phyloP scores from a whole-genome alignment of 768 basidiomycete genomes.

The Favolaschia claudopus region DNA sequence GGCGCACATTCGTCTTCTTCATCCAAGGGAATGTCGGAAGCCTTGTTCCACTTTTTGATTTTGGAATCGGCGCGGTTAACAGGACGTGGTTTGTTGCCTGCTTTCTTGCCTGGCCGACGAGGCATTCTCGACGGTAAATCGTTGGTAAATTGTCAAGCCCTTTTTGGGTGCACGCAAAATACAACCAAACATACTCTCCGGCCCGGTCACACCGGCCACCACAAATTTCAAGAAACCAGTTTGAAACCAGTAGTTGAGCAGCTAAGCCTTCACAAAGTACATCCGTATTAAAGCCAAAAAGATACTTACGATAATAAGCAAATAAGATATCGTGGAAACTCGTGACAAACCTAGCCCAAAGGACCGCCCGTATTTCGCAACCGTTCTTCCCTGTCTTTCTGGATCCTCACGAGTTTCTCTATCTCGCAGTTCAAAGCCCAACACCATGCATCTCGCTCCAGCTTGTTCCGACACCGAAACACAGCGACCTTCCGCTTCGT shows the following conservation, averaged over 20 bases:
- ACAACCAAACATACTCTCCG: no score
- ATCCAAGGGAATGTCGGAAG: constrained; percentile 75
- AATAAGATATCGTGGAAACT: no score
- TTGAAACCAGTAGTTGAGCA: no score
- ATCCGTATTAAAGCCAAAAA: no score
- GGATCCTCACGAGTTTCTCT: constrained; percentile 74
- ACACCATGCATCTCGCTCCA: constrained; percentile 95
- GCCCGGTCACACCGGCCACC: no score
- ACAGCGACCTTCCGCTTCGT: constrained; percentile 68
- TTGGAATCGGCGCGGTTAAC: constrained; percentile 58
- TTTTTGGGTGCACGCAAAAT: no score
- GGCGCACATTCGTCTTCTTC: constrained; percentile 80
- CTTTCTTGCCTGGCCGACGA: constrained; percentile 51
- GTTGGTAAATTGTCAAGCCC: no score
- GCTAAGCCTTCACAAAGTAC: no score
- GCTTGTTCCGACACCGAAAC: constrained; percentile 77
- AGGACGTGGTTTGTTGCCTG: constrained; percentile 52
- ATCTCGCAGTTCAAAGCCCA: constrained; percentile 93
- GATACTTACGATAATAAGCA: no score
- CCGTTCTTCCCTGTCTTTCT: constrained; percentile 68
- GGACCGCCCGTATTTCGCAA: constrained; percentile 65
- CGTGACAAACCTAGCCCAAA: constrained; percentile 1
- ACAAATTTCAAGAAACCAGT: no score
- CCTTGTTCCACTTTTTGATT: constrained; percentile 72
- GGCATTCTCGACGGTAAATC: no score